Percentiles rank a stretch among this genome's conserved stretches.
Conservation (phyloP, 2,329 filamentous ascomycete species). For the Calonectria hawksworthii region DNA sequence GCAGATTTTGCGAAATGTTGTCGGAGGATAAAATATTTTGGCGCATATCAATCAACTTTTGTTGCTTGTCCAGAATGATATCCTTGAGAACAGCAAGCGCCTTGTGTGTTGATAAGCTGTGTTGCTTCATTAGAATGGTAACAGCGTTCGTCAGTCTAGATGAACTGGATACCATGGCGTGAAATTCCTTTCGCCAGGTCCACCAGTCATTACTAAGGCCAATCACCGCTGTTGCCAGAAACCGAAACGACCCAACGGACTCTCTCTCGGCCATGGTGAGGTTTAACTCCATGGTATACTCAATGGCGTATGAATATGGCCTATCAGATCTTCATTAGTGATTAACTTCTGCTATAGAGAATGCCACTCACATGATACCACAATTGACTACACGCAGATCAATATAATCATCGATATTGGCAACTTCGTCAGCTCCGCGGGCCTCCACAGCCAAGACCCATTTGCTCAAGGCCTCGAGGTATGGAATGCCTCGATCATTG, state of each 20-base stretch:
- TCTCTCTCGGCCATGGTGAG: neutral
- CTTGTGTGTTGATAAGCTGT: neutral
- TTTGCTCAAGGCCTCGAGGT: neutral
- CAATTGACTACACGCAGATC: neutral
- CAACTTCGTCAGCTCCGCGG: neutral
- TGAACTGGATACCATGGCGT: neutral
- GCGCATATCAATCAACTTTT: neutral
- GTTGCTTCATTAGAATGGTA: neutral
- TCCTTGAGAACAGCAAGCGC: neutral
- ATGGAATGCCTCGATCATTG: neutral
- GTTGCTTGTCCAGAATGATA: neutral
- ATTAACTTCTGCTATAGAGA: rapidly evolving
- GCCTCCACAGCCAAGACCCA: neutral
- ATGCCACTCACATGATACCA: neutral
- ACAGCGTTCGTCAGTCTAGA: neutral
- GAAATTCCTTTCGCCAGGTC: neutral
- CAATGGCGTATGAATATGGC: neutral
- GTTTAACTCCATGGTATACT: neutral
- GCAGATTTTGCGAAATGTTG: neutral
- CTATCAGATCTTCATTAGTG: neutral
- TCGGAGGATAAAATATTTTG: neutral
- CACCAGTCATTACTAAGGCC: constrained; percentile 1
- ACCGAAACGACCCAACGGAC: neutral
- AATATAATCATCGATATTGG: neutral
- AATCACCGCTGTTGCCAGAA: neutral